Percentiles rank a stretch among this genome's conserved stretches.
Evolutionary conservation across 2,329 filamentous ascomycete species (phyloP).

Genomic region (Colletotrichum cuscutae): DNA sequence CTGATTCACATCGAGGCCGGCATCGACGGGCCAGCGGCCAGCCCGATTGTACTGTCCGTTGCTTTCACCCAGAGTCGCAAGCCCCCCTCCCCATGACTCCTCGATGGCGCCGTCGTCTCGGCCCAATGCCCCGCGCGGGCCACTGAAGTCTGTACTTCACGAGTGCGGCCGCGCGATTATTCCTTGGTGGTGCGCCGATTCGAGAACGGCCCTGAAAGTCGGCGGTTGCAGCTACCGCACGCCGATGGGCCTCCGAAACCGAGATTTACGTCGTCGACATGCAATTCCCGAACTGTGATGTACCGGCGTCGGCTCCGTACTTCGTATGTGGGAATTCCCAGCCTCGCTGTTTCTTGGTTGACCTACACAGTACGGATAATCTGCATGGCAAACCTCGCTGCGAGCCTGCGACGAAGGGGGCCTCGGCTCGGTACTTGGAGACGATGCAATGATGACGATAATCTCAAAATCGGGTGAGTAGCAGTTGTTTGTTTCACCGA

Average conservation of each 20-base stretch:
- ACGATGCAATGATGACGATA: conserved; percentile 1
- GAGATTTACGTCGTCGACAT: conserved; percentile 14
- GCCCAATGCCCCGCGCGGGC: conserved; percentile 2
- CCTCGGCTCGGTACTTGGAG: not conserved
- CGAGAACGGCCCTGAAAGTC: not conserved
- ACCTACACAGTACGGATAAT: not conserved
- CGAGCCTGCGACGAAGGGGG: not conserved
- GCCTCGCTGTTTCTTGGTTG: not conserved
- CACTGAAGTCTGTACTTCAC: not conserved
- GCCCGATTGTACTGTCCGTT: not conserved
- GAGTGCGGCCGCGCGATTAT: not conserved
- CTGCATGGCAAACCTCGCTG: not conserved
- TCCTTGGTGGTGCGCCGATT: not conserved
- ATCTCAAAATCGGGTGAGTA: conserved; percentile 18
- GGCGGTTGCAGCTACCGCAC: not conserved
- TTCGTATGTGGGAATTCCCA: conserved; percentile 1
- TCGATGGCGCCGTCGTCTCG: conserved; percentile 3
- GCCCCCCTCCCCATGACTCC: not conserved
- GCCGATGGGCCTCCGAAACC: conserved; percentile 20
- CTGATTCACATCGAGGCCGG: not conserved
- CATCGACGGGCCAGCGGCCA: not conserved
- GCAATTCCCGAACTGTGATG: conserved; percentile 9
- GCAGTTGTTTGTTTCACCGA: conserved; percentile 24
- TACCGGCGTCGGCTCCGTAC: conserved; percentile 5
- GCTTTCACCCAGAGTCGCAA: not conserved